phyloP scores from a whole-genome alignment of 257 asterid species.

The Fraxinus excelsior region DNA sequence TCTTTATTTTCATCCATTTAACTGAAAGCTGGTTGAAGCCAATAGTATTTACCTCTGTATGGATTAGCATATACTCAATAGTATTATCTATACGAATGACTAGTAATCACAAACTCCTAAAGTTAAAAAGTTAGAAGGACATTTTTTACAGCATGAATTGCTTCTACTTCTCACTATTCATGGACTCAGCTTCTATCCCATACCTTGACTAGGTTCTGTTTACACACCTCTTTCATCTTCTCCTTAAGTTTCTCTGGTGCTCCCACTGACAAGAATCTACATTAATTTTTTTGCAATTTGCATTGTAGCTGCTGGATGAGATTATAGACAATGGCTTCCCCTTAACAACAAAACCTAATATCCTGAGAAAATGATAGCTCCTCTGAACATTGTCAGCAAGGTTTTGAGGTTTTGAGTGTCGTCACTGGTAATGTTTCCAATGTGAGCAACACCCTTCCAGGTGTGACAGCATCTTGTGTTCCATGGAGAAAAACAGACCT shows the following conservation, averaged over 20 bases:
- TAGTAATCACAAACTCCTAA: not conserved
- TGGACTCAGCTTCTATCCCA: constrained; percentile 4
- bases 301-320: constrained; percentile 86
- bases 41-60: not conserved
- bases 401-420: constrained; percentile 91
- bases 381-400: constrained; percentile 91
- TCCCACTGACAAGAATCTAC: not conserved
- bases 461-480: constrained; percentile 82
- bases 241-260: constrained; percentile 3
- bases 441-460: constrained; percentile 86
- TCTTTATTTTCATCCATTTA: not conserved
- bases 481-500: constrained; percentile 96
- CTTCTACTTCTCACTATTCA: constrained; percentile 18
- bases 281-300: constrained; percentile 21
- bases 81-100: not conserved
- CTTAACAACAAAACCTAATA: constrained; percentile 89
- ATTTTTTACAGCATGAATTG: not conserved
- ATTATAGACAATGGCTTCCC: constrained; percentile 99
- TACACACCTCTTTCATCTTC: constrained; percentile 4
- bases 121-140: not conserved
- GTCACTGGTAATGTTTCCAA: constrained; percentile 90
- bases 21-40: not conserved
- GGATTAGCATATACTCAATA: not conserved
- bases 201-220: not conserved
- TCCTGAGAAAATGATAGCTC: constrained; percentile 96